Evolutionary conservation across 2,329 filamentous ascomycete genomes (phyloP), one percentile per base, ranked within the genome.

Genomic region (Sporothrix pseudoabietina): DNA sequence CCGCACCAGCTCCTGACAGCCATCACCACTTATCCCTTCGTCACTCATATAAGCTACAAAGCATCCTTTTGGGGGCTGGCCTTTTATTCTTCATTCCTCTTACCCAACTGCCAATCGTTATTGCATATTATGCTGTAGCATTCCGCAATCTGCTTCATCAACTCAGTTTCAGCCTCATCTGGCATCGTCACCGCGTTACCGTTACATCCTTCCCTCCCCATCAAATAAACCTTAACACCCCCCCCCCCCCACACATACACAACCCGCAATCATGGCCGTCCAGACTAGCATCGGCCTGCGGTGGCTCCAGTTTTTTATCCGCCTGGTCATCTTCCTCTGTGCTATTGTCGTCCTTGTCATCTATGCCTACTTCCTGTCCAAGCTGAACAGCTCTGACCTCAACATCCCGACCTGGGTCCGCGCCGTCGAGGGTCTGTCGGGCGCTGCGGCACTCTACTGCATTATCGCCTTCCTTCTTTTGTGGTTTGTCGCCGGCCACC

Each of bases 331-430:
- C 78, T 91, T 97, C 81, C 85, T 88, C 79, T 92, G 89, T 80
- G 86, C 91, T 9, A 89, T 87, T 74, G 86, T 97, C 77, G 87
- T 95, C 75, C 87, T 98, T 75, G 91, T 88, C 77, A 88, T 96
- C 78, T 94, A 91, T 85, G 91, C 90, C 69, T 97, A 97, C 86
- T 97, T 94, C 86, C 88, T 98, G 69, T 89, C 91, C 9, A 87
- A 91, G 9, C 87, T 94, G 16, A 81, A 87, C 75, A 88, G 91
- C 78, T 89, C 93, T 82, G 78, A 89, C 77, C 81, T 90, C 16
- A 73, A 79, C 73, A 94, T 94, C 76, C 84, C 87, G 22, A 88
- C 82, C 77, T 91, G 88, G 83, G 83, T 91, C 74, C 90, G 90
- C 72, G 93, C 92, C 39, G 92, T 96, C 72, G 90, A 90, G 78